Conservation (phyloP, 1,284 basidiomycete genomes). For the Sanghuangporus baumii region DNA sequence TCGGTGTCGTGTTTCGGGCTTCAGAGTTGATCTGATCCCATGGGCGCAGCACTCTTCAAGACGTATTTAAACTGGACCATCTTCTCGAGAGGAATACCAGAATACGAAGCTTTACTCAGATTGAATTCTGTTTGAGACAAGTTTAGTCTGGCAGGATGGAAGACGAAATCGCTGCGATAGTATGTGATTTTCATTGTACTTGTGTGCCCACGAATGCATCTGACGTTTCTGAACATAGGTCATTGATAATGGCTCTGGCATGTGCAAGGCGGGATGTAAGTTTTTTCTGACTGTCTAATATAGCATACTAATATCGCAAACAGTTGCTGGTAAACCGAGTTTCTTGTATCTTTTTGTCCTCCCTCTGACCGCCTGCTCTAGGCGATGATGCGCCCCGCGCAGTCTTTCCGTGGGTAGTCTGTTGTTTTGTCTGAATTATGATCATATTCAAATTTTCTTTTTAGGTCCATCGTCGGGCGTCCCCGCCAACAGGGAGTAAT, state of each 20-base stretch:
- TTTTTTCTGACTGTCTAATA: slow-evolving; percentile 23
- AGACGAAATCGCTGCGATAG: slow-evolving; percentile 11
- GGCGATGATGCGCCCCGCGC: slow-evolving; percentile 69
- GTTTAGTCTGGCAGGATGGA: slow-evolving; percentile 2
- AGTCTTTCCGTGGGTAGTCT: slow-evolving; percentile 54
- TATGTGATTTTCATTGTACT: neutral
- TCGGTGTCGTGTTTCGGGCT: neutral
- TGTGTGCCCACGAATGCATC: neutral
- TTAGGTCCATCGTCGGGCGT: slow-evolving; percentile 86
- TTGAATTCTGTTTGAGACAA: neutral
- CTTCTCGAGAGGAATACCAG: neutral
- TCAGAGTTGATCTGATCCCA: too few relatives aligned
- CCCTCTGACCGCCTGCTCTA: slow-evolving; percentile 20
- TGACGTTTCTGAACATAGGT: slow-evolving; percentile 36
- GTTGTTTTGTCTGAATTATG: slow-evolving; percentile 1
- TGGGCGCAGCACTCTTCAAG: neutral
- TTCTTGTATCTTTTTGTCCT: slow-evolving; percentile 16
- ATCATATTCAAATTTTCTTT: neutral
- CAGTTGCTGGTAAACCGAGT: slow-evolving; percentile 32
- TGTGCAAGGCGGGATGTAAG: slow-evolving; percentile 90
- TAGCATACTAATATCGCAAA: slow-evolving; percentile 16
- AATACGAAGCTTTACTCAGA: neutral
- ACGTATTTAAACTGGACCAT: neutral
- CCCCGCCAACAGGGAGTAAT: slow-evolving; percentile 92
- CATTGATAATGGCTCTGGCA: slow-evolving; percentile 85